Evolutionary conservation across 768 basidiomycete species (phyloP).

Genomic region (Collybia mongolica): DNA sequence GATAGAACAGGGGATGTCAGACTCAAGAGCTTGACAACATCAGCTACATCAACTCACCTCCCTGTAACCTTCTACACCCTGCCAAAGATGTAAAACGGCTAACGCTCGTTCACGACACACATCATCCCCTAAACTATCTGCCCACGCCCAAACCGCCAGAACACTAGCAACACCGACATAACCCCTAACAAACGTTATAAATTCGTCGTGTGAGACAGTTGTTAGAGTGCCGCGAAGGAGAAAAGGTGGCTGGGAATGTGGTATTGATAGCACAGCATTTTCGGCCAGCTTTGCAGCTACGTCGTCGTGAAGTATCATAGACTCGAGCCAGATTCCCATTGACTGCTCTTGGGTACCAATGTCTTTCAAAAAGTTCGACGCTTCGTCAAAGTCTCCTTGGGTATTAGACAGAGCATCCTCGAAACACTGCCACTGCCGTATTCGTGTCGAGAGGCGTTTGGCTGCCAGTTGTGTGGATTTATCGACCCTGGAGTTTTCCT

Average conservation of each 20-base stretch:
- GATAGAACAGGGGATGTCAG: conserved; percentile 8
- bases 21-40: background rate
- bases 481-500: conserved; percentile 34
- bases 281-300: conserved; percentile 44
- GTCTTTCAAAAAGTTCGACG: conserved; percentile 56
- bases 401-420: conserved; percentile 60
- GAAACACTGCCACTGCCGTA: conserved; percentile 59
- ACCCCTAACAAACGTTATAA: conserved; percentile 63
- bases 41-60: conserved; percentile 45
- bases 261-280: conserved; percentile 32
- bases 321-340: conserved; percentile 71
- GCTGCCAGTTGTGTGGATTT: conserved; percentile 43
- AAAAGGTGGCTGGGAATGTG: conserved; percentile 35
- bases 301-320: conserved; percentile 59
- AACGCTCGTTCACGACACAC: conserved; percentile 63
- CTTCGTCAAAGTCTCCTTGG: conserved; percentile 45
- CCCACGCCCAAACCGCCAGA: conserved; percentile 75
- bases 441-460: conserved; percentile 44
- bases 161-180: conserved; percentile 67
- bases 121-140: conserved; percentile 70
- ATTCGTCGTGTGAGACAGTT: conserved; percentile 46
- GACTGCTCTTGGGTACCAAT: conserved; percentile 64
- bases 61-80: conserved; percentile 65
- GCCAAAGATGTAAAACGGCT: conserved; percentile 64
- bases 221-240: conserved; percentile 15